Evolutionary conservation across 768 basidiomycete genomes (phyloP).

Genomic region (Hysterangium stoloniferum): DNA sequence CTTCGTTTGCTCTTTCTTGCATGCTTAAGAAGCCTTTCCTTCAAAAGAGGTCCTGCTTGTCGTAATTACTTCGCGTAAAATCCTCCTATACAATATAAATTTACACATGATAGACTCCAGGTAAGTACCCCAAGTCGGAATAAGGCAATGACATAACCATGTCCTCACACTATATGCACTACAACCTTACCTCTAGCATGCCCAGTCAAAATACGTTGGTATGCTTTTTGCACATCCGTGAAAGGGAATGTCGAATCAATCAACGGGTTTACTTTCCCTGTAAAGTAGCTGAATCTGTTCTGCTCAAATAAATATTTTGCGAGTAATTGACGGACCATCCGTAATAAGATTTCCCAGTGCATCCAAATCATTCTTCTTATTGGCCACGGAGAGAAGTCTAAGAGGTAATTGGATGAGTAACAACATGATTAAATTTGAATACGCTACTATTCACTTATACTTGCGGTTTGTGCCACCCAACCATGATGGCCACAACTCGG

Average conservation of each 20-base stretch:
- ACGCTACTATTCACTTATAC: slow-evolving; percentile 35
- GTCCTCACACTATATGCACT: too few relatives aligned
- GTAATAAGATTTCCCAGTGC: slow-evolving; percentile 30
- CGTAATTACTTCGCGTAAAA: too few relatives aligned
- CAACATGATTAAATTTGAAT: too few relatives aligned
- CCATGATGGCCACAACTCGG: slow-evolving; percentile 35
- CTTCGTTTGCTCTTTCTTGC: too few relatives aligned
- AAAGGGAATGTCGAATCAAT: slow-evolving; percentile 57
- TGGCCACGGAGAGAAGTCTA: slow-evolving; percentile 28
- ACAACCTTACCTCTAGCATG: slow-evolving; percentile 62
- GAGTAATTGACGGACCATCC: slow-evolving; percentile 32
- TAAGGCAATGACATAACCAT: too few relatives aligned
- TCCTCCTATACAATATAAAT: too few relatives aligned
- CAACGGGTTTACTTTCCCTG: slow-evolving; percentile 43
- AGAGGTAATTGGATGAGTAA: too few relatives aligned
- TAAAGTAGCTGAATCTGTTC: neutral
- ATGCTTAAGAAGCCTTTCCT: too few relatives aligned
- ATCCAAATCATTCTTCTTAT: slow-evolving; percentile 29
- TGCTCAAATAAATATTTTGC: neutral
- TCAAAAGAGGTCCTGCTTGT: too few relatives aligned
- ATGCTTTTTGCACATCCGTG: slow-evolving; percentile 51
- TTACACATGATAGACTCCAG: too few relatives aligned
- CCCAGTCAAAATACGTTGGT: slow-evolving; percentile 47
- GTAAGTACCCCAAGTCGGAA: too few relatives aligned
- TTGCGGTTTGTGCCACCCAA: slow-evolving; percentile 45